Conservation (phyloP, 495 filamentous ascomycete genomes). For the Filosporella fistucella region DNA sequence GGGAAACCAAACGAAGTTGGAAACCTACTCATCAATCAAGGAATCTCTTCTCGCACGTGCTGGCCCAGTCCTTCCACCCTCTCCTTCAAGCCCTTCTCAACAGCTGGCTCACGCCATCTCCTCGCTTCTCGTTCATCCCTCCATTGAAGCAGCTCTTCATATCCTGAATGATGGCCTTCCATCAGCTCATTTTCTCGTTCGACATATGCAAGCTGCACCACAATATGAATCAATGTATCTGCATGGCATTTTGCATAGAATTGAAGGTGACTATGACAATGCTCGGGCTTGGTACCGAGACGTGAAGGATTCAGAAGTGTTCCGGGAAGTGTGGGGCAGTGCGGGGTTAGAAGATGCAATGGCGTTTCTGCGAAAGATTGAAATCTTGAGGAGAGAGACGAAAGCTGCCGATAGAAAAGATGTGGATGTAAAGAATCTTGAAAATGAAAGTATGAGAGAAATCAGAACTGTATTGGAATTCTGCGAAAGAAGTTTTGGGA, state of each 20-base stretch:
- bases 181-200: constrained; percentile 38
- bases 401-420: neutral
- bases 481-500: constrained; percentile 33
- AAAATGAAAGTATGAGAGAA: constrained; percentile 27
- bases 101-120: too few species aligned
- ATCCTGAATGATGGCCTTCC: constrained; percentile 38
- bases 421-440: constrained; percentile 8
- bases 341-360: constrained; percentile 9
- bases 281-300: constrained; percentile 36
- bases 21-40: too few species aligned
- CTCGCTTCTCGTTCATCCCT: constrained; percentile 36
- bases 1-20: too few species aligned
- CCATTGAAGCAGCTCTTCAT: constrained; percentile 38
- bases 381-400: neutral
- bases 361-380: neutral
- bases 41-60: too few species aligned
- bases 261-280: constrained; percentile 44
- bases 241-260: constrained; percentile 36
- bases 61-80: too few species aligned
- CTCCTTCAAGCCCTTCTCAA: too few species aligned
- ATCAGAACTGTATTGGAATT: constrained; percentile 29
- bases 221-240: constrained; percentile 39
- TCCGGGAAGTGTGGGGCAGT: constrained; percentile 19
- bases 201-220: constrained; percentile 39
- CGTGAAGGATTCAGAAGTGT: constrained; percentile 29